Base-by-base conservation (phyloP, 305 asterid species). In the Striga hermonthica region DNA sequence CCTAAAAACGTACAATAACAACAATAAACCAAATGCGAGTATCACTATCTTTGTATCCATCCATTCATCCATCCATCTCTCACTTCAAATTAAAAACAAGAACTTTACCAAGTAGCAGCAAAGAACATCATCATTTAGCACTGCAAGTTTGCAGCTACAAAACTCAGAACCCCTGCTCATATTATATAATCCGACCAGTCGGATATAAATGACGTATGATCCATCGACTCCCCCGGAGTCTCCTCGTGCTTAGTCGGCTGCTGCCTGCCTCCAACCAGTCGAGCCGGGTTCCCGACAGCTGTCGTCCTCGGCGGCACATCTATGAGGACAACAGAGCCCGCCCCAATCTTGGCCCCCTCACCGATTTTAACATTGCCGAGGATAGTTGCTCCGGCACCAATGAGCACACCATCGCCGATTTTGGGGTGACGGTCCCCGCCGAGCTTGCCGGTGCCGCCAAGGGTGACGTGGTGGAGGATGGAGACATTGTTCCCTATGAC, bases 401-500 rank as follows among this genome's bases (percentile, higher is more conserved):
- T 87, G 75, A 87, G 53, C 41, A 87, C 95, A 9, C 95, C 95
- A 9, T 87, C 88, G 0, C 90, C 89, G 43, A 87, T 83, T 82
- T 84, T 87, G 37, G 91, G 91, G 75, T 87, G 91, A 11, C 95
- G 76, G 76, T 87, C 91, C 13, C 89, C 86, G 7, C 89, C 74
- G 34, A 66, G 41, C 54, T 87, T 87, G 41, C 95, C 95, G 0
- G 91, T 84, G 15, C 91, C 95, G 8, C 95, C 95, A 41, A 87
- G 40, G 6, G 95, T 84, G 4, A 87, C 95, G 13, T 84, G 89
- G 79, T 87, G 91, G 76, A 87, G 91, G 52, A 87, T 87, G 37
- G 95, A 87, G 1, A 87, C 95, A 3, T 87, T 87, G 81, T 84
- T 87, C 14, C 95, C 95, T 4, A 87, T 80, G 40, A 87, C 88